Evolutionary conservation across 1,139 yeast species (phyloP), one percentile per base, ranked within the genome.

Genomic region (Lodderomyces theae): DNA sequence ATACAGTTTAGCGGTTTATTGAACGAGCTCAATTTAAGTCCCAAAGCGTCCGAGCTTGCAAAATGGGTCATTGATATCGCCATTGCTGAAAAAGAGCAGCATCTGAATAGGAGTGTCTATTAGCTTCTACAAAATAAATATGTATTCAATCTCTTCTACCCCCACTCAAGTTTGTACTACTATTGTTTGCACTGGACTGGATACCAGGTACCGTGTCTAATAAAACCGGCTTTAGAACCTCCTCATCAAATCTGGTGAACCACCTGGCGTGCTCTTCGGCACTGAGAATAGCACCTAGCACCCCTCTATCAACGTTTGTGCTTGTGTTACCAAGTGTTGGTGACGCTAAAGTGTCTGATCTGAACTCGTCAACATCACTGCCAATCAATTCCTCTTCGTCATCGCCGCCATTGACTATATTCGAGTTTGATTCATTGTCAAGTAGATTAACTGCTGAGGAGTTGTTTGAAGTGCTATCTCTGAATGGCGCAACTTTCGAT

Each of bases 221-320:
- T 44, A 92, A 74, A 0, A 92, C 97, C 0, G 99, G 99, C 60
- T 92, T 94, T 51, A 92, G 74, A n/a, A 92, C 94, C 57, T 88
- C 86, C 52, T 92, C 96, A 59, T 92, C 99, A 59, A 92, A 87
- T 53, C 81, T 84, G 19, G 88, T 82, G 61, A 92, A 92, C 97
- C 99, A 92, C 54, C 80, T 81, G 10, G 94, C 86, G 46, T 83
- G 87, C 46, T 83, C 88, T 52, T 85, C 94, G 5, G 86, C 80
- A 48, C 78, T 75, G 32, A 72, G 54, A 44, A 72, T 65, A 4
- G 74, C 68, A 2, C 72, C 70, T 32, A 71, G 54, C 2, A 69
- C 64, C 2, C 77, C 76, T 41, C 50, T 48, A 30, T 40, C 34
- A 16, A 21, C 26, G 12, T 17, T 35, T 15, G 32, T 23, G 28